These are phyloP conservation scores for Chlorella sorokiniana DNA, from an alignment of 139 green algal genomes.

Conservation along the genomic window DNA sequence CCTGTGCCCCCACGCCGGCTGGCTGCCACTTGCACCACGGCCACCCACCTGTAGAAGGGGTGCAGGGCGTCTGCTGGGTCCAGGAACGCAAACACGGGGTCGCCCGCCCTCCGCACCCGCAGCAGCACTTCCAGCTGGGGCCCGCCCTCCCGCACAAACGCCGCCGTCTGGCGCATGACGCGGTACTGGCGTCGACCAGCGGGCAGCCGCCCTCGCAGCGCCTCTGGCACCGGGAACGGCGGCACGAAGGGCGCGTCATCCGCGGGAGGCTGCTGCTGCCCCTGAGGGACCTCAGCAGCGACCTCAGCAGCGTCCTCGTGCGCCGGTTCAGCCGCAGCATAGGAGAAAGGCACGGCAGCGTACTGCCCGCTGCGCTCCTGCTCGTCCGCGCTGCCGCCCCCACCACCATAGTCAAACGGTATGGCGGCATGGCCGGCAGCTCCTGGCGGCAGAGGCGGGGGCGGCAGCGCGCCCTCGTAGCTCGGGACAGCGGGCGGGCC, in stretches of 20 bases:
- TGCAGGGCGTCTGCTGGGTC: conserved; percentile 44
- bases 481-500: no score
- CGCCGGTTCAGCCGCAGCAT: neutral
- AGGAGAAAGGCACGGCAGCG: conserved; percentile 42
- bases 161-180: conserved; percentile 72
- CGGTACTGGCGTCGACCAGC: conserved; percentile 17
- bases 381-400: neutral
- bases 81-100: conserved; percentile 68
- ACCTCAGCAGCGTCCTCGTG: neutral
- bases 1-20: no score
- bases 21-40: no score
- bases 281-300: no score
- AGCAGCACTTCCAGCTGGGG: conserved; percentile 76
- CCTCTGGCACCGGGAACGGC: no score
- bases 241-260: neutral
- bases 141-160: conserved; percentile 67
- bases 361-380: neutral
- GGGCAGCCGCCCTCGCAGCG: no score
- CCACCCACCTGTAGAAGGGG: conserved; percentile 55
- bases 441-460: neutral
- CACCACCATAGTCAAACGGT: conserved; percentile 15
- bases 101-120: conserved; percentile 66
- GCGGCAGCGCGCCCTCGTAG: neutral
- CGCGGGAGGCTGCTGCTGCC: neutral
- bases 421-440: neutral